Evolutionary conservation across 2,329 filamentous ascomycete species (phyloP).

Genomic region (Exophiala dermatitidis): DNA sequence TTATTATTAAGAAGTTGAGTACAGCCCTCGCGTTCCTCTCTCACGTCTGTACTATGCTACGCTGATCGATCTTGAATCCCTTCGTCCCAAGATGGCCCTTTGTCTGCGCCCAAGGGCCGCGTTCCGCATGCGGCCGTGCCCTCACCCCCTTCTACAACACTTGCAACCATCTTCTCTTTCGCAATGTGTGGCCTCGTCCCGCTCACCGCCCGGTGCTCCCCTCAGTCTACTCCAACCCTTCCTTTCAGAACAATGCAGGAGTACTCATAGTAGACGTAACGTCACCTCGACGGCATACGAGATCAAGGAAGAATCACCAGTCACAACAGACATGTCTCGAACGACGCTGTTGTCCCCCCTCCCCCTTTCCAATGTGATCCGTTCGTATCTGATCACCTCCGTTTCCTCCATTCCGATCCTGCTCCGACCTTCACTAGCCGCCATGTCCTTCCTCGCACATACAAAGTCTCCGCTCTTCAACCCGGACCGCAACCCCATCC

Average conservation of each 20-base stretch:
- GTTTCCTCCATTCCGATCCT: slow-evolving; percentile 42
- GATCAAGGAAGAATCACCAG: neutral
- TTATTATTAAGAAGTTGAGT: neutral
- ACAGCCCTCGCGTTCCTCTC: neutral
- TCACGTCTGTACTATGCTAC: neutral
- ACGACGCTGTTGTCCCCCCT: slow-evolving; percentile 23
- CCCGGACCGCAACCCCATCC: slow-evolving; percentile 66
- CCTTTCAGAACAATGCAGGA: slow-evolving; percentile 10
- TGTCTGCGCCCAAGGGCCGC: neutral
- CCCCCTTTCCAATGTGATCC: slow-evolving; percentile 21
- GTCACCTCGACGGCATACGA: slow-evolving; percentile 18
- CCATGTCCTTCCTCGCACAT: slow-evolving; percentile 64
- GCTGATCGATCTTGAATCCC: neutral
- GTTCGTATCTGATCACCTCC: slow-evolving; percentile 26
- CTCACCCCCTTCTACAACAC: slow-evolving; percentile 2
- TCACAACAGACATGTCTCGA: slow-evolving; percentile 5
- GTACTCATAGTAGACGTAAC: slow-evolving; percentile 19
- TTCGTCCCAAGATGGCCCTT: slow-evolving; percentile 7
- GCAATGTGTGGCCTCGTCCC: neutral
- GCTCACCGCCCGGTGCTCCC: neutral
- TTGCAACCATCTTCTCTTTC: neutral
- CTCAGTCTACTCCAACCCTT: neutral
- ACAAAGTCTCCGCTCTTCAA: slow-evolving; percentile 60
- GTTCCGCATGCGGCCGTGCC: neutral
- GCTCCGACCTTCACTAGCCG: slow-evolving; percentile 59